These are phyloP conservation scores for Ploettnerulaceae sp. DNA, from an alignment of 2,329 filamentous ascomycete species.

Conservation along the genomic window DNA sequence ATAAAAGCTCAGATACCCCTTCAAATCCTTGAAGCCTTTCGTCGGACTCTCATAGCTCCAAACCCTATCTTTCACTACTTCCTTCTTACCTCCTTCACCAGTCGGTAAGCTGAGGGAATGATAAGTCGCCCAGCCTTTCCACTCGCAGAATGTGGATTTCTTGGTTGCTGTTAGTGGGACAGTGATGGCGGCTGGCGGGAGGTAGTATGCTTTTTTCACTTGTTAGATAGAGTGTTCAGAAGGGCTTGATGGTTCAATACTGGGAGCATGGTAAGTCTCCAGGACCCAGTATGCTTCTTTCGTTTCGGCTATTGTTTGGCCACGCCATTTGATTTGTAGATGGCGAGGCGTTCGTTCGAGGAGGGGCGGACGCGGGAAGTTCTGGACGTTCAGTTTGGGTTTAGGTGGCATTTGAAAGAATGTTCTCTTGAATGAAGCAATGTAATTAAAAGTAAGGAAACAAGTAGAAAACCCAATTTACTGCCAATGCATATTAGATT, in stretches of 20 bases:
- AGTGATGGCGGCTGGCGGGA: slow-evolving; percentile 47
- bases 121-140: slow-evolving; percentile 57
- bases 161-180: slow-evolving; percentile 43
- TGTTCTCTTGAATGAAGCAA: not conserved
- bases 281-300: slow-evolving; percentile 56
- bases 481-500: slow-evolving; percentile 1
- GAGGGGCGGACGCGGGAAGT: slow-evolving; percentile 53
- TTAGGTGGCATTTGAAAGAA: slow-evolving; percentile 36
- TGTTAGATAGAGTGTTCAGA: no score
- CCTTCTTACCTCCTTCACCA: slow-evolving; percentile 13
- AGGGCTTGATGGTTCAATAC: slow-evolving; percentile 31
- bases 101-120: slow-evolving; percentile 39
- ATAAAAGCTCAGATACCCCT: slow-evolving; percentile 54
- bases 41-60: slow-evolving; percentile 57
- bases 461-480: not conserved
- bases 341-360: slow-evolving; percentile 50
- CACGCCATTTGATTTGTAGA: slow-evolving; percentile 52
- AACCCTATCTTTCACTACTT: slow-evolving; percentile 45
- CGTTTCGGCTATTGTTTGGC: slow-evolving; percentile 52
- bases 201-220: slow-evolving; percentile 51
- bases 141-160: slow-evolving; percentile 50
- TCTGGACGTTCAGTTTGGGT: slow-evolving; percentile 49
- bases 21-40: slow-evolving; percentile 46
- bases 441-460: not conserved
- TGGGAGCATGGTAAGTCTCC: slow-evolving; percentile 58